These are phyloP conservation scores for Solanum commersonii DNA, from an alignment of 257 asterid species.

Conservation along the genomic window DNA sequence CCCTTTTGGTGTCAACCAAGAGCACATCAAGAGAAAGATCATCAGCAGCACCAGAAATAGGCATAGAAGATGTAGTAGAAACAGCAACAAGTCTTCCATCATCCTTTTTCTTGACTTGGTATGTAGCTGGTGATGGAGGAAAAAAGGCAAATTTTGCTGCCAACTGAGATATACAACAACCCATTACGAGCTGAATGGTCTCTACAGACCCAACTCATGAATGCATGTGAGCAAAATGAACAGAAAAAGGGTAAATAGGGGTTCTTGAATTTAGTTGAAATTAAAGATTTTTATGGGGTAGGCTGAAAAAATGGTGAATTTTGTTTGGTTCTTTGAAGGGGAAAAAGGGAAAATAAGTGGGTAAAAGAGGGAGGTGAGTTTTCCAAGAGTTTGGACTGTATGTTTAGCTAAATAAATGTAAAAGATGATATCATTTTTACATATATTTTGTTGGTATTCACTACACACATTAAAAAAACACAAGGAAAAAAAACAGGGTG, in stretches of 20 bases:
- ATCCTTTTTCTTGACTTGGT: conserved; percentile 65
- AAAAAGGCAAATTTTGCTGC: conserved; percentile 97
- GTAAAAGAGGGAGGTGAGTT: conserved; percentile 12
- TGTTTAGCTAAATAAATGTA: conserved; percentile 29
- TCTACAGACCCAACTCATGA: conserved; percentile 37
- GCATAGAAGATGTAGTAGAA: conserved; percentile 55
- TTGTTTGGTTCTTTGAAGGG: conserved; percentile 13
- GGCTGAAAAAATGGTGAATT: background rate
- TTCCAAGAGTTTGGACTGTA: conserved; percentile 6
- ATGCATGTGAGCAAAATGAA: conserved; percentile 28
- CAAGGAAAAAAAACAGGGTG: background rate
- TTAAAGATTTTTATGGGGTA: background rate
- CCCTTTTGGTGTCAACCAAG: conserved; percentile 55
- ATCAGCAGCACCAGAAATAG: conserved; percentile 50
- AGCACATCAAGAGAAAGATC: conserved; percentile 69
- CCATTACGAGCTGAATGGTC: conserved; percentile 41
- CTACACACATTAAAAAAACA: background rate
- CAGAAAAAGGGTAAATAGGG: background rate
- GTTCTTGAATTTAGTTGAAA: conserved; percentile 12
- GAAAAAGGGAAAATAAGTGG: background rate
- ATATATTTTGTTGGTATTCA: background rate
- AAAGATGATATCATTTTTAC: background rate
- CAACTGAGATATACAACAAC: conserved; percentile 75
- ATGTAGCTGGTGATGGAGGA: conserved; percentile 91
- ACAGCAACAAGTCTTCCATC: conserved; percentile 77